Percentiles rank a stretch among this genome's conserved stretches.
Conservation (phyloP, 139 green algal species). For the Astrephomene gubernaculifera region DNA sequence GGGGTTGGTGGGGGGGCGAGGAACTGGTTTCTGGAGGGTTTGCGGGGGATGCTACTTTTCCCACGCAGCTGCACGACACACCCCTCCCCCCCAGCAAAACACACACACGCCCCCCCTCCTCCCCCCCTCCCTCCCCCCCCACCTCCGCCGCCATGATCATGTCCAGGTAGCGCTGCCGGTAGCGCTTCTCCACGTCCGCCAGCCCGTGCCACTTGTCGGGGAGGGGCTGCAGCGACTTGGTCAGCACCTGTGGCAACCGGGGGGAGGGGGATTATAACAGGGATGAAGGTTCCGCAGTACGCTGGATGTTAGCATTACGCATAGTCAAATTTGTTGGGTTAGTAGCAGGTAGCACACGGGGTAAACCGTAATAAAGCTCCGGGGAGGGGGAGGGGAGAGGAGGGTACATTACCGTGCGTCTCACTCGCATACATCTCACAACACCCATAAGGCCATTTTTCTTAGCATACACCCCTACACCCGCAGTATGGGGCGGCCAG, state of each 20-base stretch:
- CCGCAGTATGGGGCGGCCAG: too few species aligned
- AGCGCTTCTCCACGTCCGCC: conserved; percentile 95
- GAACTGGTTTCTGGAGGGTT: background rate
- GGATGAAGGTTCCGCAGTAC: too few species aligned
- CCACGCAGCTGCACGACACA: background rate
- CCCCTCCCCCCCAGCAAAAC: background rate
- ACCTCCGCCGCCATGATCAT: conserved; percentile 93
- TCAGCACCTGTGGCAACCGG: conserved; percentile 79
- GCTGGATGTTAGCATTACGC: too few species aligned
- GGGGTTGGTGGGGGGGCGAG: background rate
- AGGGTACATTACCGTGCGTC: too few species aligned
- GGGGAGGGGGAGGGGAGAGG: too few species aligned
- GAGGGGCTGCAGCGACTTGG: conserved; percentile 95
- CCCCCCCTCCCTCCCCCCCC: background rate
- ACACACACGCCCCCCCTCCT: background rate
- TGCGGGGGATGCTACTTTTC: background rate
- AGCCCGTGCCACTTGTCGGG: conserved; percentile 99
- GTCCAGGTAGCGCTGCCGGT: conserved; percentile 94
- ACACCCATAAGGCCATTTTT: too few species aligned
- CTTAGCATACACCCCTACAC: too few species aligned
- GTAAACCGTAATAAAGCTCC: too few species aligned
- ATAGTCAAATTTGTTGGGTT: too few species aligned
- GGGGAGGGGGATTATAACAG: background rate
- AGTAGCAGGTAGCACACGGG: too few species aligned
- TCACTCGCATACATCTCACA: too few species aligned